A percentile compares a stretch with the other conserved stretches of the same genome.
phyloP scores from a whole-genome alignment of 768 basidiomycete species.

The Myochromella boudieri region DNA sequence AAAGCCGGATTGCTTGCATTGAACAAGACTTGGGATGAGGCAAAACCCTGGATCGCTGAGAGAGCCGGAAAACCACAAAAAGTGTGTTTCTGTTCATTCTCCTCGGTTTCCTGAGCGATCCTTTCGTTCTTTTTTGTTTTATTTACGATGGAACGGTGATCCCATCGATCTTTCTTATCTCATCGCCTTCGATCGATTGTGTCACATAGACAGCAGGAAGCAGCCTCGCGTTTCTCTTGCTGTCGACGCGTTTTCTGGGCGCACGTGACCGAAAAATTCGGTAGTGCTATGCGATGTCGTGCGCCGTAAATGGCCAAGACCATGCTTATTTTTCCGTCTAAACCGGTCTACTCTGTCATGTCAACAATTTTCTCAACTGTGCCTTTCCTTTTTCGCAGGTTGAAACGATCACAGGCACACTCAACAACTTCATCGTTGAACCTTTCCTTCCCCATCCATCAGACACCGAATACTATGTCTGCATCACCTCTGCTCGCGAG shows the following conservation, averaged over 20 bases:
- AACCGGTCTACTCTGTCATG: too few species aligned
- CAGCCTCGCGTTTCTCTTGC: slow-evolving; percentile 13
- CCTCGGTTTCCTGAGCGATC: not conserved
- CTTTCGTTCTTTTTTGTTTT: slow-evolving; percentile 10
- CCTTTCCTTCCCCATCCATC: slow-evolving; percentile 97
- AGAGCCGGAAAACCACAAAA: slow-evolving; percentile 92
- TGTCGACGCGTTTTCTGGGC: slow-evolving; percentile 19
- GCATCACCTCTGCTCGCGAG: slow-evolving; percentile 93
- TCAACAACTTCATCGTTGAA: slow-evolving; percentile 98
- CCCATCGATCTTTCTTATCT: slow-evolving; percentile 17
- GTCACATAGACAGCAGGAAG: slow-evolving; percentile 12
- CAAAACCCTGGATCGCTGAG: slow-evolving; percentile 82
- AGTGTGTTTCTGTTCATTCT: slow-evolving; percentile 43
- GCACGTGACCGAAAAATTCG: slow-evolving; percentile 23
- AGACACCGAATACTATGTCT: slow-evolving; percentile 96
- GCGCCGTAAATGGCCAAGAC: too few species aligned
- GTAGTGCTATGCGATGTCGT: too few species aligned
- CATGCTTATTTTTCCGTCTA: too few species aligned
- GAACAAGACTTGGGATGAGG: slow-evolving; percentile 91
- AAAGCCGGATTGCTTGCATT: slow-evolving; percentile 95
- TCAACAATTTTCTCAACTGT: too few species aligned
- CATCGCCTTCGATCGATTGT: slow-evolving; percentile 14
- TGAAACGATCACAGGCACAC: slow-evolving; percentile 89
- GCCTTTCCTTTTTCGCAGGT: slow-evolving; percentile 51
- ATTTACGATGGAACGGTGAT: not conserved